Percentiles rank a stretch among this genome's conserved stretches.
Evolutionary conservation across 352 stramenopile genomes (phyloP).

Genomic region (Albugo laibachii): DNA sequence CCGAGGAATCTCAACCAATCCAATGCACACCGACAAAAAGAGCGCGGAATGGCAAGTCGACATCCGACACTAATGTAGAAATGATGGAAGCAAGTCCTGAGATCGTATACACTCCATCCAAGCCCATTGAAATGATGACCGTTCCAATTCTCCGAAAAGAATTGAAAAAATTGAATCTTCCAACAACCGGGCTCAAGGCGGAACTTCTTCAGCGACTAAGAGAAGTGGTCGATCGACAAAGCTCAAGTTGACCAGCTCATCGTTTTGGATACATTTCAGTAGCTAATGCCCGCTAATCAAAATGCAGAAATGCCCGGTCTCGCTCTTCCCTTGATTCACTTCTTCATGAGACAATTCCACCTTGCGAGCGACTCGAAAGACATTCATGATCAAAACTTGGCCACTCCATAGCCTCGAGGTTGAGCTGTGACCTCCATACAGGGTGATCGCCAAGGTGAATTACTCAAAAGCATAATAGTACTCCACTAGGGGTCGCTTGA

Average conservation of each 20-base stretch:
- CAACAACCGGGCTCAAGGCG: constrained; percentile 69
- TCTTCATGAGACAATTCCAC: no score
- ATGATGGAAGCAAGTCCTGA: constrained; percentile 22
- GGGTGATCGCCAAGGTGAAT: no score
- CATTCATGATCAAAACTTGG: no score
- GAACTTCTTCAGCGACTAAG: constrained; percentile 67
- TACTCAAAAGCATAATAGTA: no score
- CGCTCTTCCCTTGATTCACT: no score
- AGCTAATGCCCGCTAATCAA: no score
- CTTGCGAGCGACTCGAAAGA: no score
- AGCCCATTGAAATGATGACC: constrained; percentile 61
- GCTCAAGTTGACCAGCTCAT: no score
- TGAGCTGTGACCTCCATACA: no score
- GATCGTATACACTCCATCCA: constrained; percentile 37
- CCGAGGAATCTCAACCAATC: not conserved
- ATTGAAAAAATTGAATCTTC: constrained; percentile 48
- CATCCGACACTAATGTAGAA: constrained; percentile 15
- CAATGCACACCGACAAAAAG: not conserved
- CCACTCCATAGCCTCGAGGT: no score
- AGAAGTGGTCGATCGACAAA: constrained; percentile 17
- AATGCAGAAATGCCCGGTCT: no score
- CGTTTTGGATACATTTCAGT: no score
- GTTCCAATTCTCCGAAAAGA: constrained; percentile 45
- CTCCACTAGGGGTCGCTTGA: constrained; percentile 29
- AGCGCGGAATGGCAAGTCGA: not conserved